A percentile compares a stretch with the other conserved stretches of the same genome.
Conservation (phyloP, 225 moss, liverwort and hornwort species). For the Climacium dendroides region DNA sequence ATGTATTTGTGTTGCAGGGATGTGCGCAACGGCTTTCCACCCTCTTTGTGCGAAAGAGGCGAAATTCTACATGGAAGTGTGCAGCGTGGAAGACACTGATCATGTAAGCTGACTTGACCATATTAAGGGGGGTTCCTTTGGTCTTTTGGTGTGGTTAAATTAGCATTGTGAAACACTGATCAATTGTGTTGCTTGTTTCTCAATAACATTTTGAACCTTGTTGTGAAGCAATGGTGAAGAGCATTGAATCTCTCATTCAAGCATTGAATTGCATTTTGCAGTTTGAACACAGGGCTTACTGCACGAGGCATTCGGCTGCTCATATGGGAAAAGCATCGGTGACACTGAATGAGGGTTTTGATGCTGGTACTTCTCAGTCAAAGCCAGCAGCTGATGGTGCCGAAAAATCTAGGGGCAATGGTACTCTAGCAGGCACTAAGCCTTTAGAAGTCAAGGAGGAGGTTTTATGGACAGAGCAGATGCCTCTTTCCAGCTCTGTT, state of each 20-base stretch:
- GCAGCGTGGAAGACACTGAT: constrained; percentile 40
- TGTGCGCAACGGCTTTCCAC: constrained; percentile 62
- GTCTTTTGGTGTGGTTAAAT: neutral
- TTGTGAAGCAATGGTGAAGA: neutral
- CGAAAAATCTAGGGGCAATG: constrained; percentile 5
- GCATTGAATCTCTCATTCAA: neutral
- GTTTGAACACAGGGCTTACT: constrained; percentile 53
- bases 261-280: neutral
- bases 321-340: constrained; percentile 36
- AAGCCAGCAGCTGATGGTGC: constrained; percentile 4
- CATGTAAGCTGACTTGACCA: constrained; percentile 36
- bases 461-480: neutral
- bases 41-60: constrained; percentile 56
- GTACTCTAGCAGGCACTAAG: neutral
- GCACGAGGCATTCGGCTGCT: constrained; percentile 43
- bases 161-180: neutral
- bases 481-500: neutral
- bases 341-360: constrained; percentile 16
- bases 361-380: constrained; percentile 18
- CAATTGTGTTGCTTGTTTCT: neutral
- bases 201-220: neutral
- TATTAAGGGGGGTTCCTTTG: neutral
- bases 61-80: constrained; percentile 53
- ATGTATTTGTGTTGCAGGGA: constrained; percentile 31
- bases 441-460: neutral